Conservation (phyloP, 1,284 basidiomycete genomes). For the Cronartium ribicola region DNA sequence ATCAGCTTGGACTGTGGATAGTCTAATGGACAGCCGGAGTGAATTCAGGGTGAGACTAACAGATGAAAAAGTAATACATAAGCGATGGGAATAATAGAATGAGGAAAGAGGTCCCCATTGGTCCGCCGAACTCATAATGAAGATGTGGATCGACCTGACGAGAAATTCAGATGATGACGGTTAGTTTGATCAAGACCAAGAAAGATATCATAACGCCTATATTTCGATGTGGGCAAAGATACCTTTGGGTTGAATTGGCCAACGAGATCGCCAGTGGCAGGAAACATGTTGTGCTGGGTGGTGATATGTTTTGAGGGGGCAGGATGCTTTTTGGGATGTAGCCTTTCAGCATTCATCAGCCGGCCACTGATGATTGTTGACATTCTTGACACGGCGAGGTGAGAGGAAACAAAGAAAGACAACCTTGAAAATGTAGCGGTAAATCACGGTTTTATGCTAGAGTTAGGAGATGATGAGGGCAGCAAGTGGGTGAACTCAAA, state of each 20-base stretch:
- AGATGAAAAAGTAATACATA: conserved; percentile 99
- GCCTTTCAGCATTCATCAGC: conserved; percentile 3
- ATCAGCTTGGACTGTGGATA: conserved; percentile 4
- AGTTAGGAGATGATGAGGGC: neutral
- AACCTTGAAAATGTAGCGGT: neutral
- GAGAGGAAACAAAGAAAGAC: neutral
- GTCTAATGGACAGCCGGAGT: conserved; percentile 59
- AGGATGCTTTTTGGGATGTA: neutral
- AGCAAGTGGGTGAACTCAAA: too few species aligned
- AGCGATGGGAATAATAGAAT: conserved; percentile 88
- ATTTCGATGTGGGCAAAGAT: neutral
- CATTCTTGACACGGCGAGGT: neutral
- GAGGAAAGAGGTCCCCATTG: conserved; percentile 82
- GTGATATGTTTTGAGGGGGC: neutral
- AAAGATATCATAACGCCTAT: neutral
- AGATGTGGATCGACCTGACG: conserved; percentile 15
- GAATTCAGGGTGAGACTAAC: conserved; percentile 65
- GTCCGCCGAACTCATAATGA: conserved; percentile 75
- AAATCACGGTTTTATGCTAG: neutral
- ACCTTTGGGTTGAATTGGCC: conserved; percentile 26
- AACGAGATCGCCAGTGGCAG: neutral
- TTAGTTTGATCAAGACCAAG: neutral
- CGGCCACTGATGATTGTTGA: conserved; percentile 1
- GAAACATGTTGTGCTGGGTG: neutral
- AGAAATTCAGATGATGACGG: neutral